A percentile compares a stretch with the other conserved stretches of the same genome.
Conservation (phyloP, 2,329 filamentous ascomycete species). For the Ambrosiella xylebori region DNA sequence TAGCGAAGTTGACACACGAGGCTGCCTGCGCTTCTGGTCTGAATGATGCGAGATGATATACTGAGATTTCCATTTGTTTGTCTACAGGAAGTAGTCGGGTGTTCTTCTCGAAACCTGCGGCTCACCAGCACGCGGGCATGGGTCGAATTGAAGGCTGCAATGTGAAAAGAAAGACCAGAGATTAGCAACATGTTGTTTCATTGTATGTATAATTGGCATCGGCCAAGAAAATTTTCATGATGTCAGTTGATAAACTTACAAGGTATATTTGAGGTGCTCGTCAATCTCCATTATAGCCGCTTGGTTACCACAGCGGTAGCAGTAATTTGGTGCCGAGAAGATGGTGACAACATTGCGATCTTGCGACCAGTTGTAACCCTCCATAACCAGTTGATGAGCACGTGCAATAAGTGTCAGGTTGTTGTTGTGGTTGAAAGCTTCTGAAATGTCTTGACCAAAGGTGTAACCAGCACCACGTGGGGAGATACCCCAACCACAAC, state of each 20-base stretch:
- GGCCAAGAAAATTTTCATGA: neutral
- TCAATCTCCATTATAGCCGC: slow-evolving; percentile 99
- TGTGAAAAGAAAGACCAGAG: slow-evolving; percentile 21
- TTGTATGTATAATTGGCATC: neutral
- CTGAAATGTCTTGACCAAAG: slow-evolving; percentile 91
- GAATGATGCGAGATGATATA: neutral
- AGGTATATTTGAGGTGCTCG: slow-evolving; percentile 97
- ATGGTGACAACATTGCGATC: slow-evolving; percentile 97
- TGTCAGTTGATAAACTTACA: slow-evolving; percentile 45
- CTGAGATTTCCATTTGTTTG: neutral
- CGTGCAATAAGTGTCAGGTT: slow-evolving; percentile 86
- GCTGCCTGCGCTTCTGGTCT: too few species aligned
- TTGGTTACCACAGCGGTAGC: slow-evolving; percentile 97
- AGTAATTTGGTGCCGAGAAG: slow-evolving; percentile 91
- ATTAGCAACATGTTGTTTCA: slow-evolving; percentile 2
- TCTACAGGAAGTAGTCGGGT: slow-evolving; percentile 94
- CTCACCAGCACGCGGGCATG: slow-evolving; percentile 90
- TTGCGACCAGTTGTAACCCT: slow-evolving; percentile 99
- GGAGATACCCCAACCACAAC: slow-evolving; percentile 90
- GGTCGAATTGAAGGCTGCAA: slow-evolving; percentile 89
- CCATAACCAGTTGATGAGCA: slow-evolving; percentile 97
- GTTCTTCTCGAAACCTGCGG: slow-evolving; percentile 96
- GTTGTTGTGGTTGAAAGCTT: slow-evolving; percentile 99
- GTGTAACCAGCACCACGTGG: slow-evolving; percentile 89
- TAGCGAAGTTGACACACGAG: too few species aligned